phyloP scores from a whole-genome alignment of 148 eudicot species.

The Rhododendron williamsianum region DNA sequence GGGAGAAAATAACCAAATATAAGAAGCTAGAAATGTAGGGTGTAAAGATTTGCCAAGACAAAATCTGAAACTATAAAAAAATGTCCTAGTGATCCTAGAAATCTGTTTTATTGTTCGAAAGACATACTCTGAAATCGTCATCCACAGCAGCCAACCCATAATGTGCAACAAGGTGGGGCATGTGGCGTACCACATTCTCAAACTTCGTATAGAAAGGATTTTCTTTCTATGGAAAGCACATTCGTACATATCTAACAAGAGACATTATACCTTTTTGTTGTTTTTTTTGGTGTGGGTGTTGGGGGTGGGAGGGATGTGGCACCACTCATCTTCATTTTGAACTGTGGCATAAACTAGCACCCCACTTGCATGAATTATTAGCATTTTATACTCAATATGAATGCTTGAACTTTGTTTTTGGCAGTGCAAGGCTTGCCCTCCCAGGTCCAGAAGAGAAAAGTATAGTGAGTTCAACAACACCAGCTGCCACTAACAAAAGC shows the following conservation, averaged over 20 bases:
- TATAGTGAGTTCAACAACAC: slow-evolving; percentile 32
- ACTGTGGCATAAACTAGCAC: background rate
- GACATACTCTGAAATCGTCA: background rate
- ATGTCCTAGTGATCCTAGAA: background rate
- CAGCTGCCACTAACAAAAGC: slow-evolving; percentile 14
- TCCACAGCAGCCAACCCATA: background rate
- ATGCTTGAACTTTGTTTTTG: slow-evolving; percentile 4
- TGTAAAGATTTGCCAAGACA: background rate
- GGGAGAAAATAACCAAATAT: background rate
- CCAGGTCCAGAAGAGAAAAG: slow-evolving; percentile 63
- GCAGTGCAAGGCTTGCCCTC: slow-evolving; percentile 68
- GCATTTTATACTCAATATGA: background rate
- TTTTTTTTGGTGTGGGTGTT: background rate
- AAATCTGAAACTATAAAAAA: background rate
- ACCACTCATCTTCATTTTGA: background rate
- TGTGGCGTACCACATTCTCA: background rate
- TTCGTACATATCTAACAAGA: background rate
- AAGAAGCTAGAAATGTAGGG: background rate
- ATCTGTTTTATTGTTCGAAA: background rate
- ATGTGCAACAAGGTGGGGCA: background rate
- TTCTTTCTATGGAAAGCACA: background rate
- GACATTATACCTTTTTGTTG: background rate
- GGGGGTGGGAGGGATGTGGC: background rate
- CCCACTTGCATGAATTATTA: background rate
- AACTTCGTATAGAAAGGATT: background rate